A percentile compares a stretch with the other conserved stretches of the same genome.
phyloP scores from a whole-genome alignment of 164 flowering plant genomes.

The Dillenia suffruticosa region DNA sequence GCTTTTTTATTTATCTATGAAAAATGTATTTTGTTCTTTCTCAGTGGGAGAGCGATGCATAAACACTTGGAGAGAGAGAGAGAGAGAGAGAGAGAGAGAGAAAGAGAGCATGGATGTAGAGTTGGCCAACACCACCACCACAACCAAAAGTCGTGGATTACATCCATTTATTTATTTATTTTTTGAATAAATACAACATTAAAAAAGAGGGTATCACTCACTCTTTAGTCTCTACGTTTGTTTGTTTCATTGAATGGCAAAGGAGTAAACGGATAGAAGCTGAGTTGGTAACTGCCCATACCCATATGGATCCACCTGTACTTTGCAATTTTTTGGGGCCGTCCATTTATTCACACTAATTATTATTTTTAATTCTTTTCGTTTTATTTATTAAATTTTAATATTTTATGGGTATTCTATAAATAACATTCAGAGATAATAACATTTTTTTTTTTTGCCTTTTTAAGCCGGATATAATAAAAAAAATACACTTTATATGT shows the following conservation, averaged over 20 bases:
- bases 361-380: too few species aligned
- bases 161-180: constrained; percentile 15
- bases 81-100: neutral
- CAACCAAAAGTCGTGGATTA: constrained; percentile 44
- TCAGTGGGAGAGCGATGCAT: constrained; percentile 13
- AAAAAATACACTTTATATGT: too few species aligned
- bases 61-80: too few species aligned
- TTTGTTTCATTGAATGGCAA: constrained; percentile 27
- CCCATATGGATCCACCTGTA: constrained; percentile 27
- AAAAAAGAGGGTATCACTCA: too few species aligned
- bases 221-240: neutral
- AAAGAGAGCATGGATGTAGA: constrained; percentile 9
- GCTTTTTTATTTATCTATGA: constrained; percentile 1
- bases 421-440: too few species aligned
- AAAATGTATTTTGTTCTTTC: too few species aligned
- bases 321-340: too few species aligned
- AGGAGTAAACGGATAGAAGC: constrained; percentile 29
- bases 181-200: constrained; percentile 9
- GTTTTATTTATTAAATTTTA: too few species aligned
- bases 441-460: neutral
- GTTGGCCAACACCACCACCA: constrained; percentile 39
- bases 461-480: neutral
- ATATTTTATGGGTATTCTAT: too few species aligned
- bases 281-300: constrained; percentile 22
- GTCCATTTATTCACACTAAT: too few species aligned